These are phyloP conservation scores for Coemansia sp. DNA, from an alignment of 192 early-diverging fungal genomes.

Conservation along the genomic window DNA sequence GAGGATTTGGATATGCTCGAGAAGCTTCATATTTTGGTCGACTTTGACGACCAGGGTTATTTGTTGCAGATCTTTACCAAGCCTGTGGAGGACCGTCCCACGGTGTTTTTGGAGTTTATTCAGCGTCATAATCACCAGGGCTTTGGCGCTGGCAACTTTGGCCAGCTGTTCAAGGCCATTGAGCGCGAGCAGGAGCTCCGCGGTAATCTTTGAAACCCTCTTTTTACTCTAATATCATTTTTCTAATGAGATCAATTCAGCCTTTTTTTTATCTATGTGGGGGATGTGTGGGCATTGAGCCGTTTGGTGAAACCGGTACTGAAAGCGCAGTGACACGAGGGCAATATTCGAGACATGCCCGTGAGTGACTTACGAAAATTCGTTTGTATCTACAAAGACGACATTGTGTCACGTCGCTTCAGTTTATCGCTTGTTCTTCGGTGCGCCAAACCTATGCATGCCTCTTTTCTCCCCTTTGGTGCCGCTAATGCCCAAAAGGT, in stretches of 20 bases:
- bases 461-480: too few relatives aligned
- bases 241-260: not conserved
- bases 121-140: slow-evolving; percentile 92
- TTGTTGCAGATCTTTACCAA: slow-evolving; percentile 92
- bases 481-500: not conserved
- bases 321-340: too few relatives aligned
- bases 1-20: slow-evolving; percentile 86
- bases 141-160: slow-evolving; percentile 98
- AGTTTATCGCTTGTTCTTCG: too few relatives aligned
- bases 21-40: slow-evolving; percentile 88
- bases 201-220: slow-evolving; percentile 67
- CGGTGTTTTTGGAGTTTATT: slow-evolving; percentile 96
- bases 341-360: too few relatives aligned
- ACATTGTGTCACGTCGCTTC: too few relatives aligned
- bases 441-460: too few relatives aligned
- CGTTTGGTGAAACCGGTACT: too few relatives aligned
- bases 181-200: slow-evolving; percentile 93
- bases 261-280: not conserved
- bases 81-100: slow-evolving; percentile 94
- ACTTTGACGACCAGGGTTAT: slow-evolving; percentile 97
- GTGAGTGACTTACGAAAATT: too few relatives aligned
- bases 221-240: too few relatives aligned
- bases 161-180: slow-evolving; percentile 95
- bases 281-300: not conserved
- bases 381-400: too few relatives aligned